Conservation (phyloP, 1,284 basidiomycete genomes). For the Boletus chippewaensis region DNA sequence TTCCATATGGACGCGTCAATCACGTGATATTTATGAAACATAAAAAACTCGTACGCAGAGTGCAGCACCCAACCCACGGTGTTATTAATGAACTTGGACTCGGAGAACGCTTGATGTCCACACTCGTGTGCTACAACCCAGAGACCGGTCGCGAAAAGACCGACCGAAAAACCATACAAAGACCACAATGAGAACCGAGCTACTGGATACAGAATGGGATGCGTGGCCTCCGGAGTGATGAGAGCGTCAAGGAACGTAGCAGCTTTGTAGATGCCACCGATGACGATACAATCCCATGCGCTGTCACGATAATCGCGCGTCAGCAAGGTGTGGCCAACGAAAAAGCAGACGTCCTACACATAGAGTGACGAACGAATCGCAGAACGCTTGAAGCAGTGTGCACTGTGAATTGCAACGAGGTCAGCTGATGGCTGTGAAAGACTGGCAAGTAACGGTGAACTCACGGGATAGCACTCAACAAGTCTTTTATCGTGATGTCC, state of each 20-base stretch:
- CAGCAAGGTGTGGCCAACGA: slow-evolving; percentile 21
- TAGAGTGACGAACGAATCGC: slow-evolving; percentile 80
- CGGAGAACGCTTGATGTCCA: slow-evolving; percentile 97
- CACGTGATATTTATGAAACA: slow-evolving; percentile 16
- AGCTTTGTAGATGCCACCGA: slow-evolving; percentile 65
- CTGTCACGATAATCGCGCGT: slow-evolving; percentile 34
- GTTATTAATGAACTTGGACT: slow-evolving; percentile 93
- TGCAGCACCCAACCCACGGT: slow-evolving; percentile 91
- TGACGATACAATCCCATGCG: slow-evolving; percentile 69
- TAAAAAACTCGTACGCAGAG: slow-evolving; percentile 58
- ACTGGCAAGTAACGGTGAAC: slow-evolving; percentile 24
- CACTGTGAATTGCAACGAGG: slow-evolving; percentile 35
- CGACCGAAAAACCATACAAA: slow-evolving; percentile 76
- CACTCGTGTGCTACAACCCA: slow-evolving; percentile 93
- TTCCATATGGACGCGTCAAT: slow-evolving; percentile 28
- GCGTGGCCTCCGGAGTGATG: slow-evolving; percentile 50
- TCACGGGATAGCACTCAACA: slow-evolving; percentile 85
- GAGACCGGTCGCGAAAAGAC: slow-evolving; percentile 86
- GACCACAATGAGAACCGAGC: slow-evolving; percentile 74
- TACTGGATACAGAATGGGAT: slow-evolving; percentile 57
- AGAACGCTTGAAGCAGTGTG: slow-evolving; percentile 92
- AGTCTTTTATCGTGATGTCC: slow-evolving; percentile 78
- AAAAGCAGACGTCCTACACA: slow-evolving; percentile 42
- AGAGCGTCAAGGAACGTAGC: slow-evolving; percentile 64
- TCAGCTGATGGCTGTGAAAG: not conserved